A percentile compares a stretch with the other conserved stretches of the same genome.
phyloP scores from a whole-genome alignment of 805 yeast genomes.

The Yamadazyma sp. region DNA sequence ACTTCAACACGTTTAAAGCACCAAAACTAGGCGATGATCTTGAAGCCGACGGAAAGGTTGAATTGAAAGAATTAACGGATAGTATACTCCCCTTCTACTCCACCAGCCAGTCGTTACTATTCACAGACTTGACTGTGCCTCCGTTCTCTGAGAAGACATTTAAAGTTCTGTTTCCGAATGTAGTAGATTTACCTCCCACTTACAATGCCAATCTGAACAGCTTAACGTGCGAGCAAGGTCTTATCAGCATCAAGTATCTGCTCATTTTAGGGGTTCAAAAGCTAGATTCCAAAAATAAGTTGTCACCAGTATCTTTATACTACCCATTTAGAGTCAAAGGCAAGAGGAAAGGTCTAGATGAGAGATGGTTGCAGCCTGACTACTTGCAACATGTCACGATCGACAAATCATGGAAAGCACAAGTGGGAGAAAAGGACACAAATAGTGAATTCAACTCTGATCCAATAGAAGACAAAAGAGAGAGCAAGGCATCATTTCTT shows the following conservation, averaged over 20 bases:
- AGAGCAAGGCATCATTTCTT: conserved; percentile 21
- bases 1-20: conserved; percentile 26
- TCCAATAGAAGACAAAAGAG: conserved; percentile 2
- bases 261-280: conserved; percentile 32
- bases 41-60: conserved; percentile 15
- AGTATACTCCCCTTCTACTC: conserved; percentile 40
- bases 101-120: conserved; percentile 40
- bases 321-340: conserved; percentile 34
- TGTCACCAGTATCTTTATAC: conserved; percentile 26
- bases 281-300: conserved; percentile 16
- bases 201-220: conserved; percentile 44
- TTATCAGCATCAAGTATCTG: conserved; percentile 36
- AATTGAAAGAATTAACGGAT: conserved; percentile 28
- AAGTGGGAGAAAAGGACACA: conserved; percentile 6
- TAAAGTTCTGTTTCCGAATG: conserved; percentile 24
- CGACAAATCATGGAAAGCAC: conserved; percentile 30
- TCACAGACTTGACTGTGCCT: conserved; percentile 28
- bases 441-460: neutral
- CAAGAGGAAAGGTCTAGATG: conserved; percentile 24
- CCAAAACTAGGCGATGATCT: conserved; percentile 7
- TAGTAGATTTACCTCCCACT: conserved; percentile 36
- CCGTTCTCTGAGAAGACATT: conserved; percentile 20
- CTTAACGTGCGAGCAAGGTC: conserved; percentile 38
- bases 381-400: conserved; percentile 25
- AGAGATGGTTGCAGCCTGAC: conserved; percentile 29